Evolutionary conservation across 2,329 filamentous ascomycete genomes (phyloP), one percentile per base, ranked within the genome.

Genomic region (Sporothrix brunneoviolacea): DNA sequence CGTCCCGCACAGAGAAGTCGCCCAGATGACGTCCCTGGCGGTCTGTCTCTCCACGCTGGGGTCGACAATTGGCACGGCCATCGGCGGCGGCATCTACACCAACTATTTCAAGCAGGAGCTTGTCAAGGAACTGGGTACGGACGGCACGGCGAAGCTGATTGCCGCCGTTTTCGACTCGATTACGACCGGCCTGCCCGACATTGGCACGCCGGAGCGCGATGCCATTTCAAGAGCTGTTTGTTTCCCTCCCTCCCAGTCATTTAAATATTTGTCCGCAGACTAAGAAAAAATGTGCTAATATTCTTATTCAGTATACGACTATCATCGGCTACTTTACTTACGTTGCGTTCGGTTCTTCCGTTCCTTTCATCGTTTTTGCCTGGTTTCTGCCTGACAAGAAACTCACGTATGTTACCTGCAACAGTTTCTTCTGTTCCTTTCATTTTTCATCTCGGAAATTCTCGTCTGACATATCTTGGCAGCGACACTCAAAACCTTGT

Each of bases 61-160:
- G 3, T 54, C 59, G 13, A 65, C 62, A 32, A 59, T 71, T 22
- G 67, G 68, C 1, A 60, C 66, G 7, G 65, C 67, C 37, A 67
- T 75, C 41, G 71, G 73, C 2, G 73, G 73, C 5, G 71, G 68
- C 7, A 75, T 77, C 13, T 77, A 76, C 55, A 76, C 73, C 0
- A 67, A 66, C n/a, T 65, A 67, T 0, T 66, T 76, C 54, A 65
- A 67, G 28, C 51, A 60, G 4, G 60, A 63, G 6, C 56, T 75
- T 47, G 60, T 61, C 41, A 52, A 58, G 8, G 65, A 67, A 32
- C 57, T 76, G 6, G 69, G 69, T 8, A 45, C 57, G 0, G 51
- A 50, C 4, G 64, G 64, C 2, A 58, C 60, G 3, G 51, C 62
- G 12, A 54, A 57, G 1, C 52, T 64, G 9, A 64, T 76, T 22